Percentiles rank a stretch among this genome's conserved stretches.
Conservation (phyloP, 257 asterid species). For the Ligustrum vulgare region DNA sequence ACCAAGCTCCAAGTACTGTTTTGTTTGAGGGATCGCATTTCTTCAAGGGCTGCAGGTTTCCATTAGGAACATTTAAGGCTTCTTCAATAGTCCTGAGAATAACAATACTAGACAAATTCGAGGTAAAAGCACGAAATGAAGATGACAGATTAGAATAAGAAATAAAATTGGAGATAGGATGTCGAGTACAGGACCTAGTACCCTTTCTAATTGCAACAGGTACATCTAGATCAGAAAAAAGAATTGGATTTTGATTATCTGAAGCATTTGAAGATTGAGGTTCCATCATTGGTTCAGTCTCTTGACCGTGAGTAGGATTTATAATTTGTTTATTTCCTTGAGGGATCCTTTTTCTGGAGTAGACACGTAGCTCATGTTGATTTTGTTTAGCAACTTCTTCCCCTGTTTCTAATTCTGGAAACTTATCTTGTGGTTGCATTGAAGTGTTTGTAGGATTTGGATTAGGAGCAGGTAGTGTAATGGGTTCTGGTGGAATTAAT, state of each 20-base stretch:
- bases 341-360: neutral
- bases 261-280: neutral
- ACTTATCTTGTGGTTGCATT: neutral
- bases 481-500: too few relatives aligned
- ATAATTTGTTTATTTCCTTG: neutral
- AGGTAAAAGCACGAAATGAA: neutral
- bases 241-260: neutral
- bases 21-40: neutral
- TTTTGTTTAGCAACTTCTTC: neutral
- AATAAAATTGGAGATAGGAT: neutral
- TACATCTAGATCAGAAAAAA: neutral
- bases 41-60: neutral
- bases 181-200: too few relatives aligned
- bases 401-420: neutral
- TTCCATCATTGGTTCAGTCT: neutral
- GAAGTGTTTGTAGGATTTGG: neutral
- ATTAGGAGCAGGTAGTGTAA: neutral
- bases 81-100: neutral
- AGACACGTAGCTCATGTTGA: neutral
- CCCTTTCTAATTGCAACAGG: neutral
- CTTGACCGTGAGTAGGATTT: neutral
- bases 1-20: neutral
- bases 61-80: neutral
- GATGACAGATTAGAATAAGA: neutral
- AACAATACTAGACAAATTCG: neutral